Evolutionary conservation across 345 rosid genomes (phyloP).

Genomic region (Aquilaria yunnanensis): DNA sequence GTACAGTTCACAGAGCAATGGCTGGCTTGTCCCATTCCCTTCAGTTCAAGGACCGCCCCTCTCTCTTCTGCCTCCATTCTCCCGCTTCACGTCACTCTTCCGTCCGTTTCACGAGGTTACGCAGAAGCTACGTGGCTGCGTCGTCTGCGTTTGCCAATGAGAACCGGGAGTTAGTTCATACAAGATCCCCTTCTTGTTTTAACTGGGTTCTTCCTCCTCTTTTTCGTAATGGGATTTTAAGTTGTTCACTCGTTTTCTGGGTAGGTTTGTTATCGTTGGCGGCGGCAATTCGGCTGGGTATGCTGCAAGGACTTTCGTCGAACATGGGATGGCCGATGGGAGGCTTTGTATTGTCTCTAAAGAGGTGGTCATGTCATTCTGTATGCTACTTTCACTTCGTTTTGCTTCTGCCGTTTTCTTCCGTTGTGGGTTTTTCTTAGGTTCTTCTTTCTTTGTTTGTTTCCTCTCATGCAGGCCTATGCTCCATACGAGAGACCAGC

Average conservation of each 20-base stretch:
- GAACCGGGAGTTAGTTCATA: slow-evolving; percentile 65
- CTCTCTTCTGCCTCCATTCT: slow-evolving; percentile 47
- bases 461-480: slow-evolving; percentile 43
- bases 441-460: not conserved
- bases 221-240: not conserved
- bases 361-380: slow-evolving; percentile 46
- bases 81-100: slow-evolving; percentile 45
- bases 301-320: slow-evolving; percentile 92
- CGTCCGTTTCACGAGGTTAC: slow-evolving; percentile 31
- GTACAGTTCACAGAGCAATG: slow-evolving; percentile 53
- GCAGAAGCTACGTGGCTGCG: slow-evolving; percentile 50
- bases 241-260: slow-evolving; percentile 1
- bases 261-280: slow-evolving; percentile 80
- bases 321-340: slow-evolving; percentile 91
- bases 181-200: not conserved
- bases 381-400: slow-evolving; percentile 1
- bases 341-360: slow-evolving; percentile 81
- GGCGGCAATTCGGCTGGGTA: slow-evolving; percentile 99
- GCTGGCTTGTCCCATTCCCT: slow-evolving; percentile 43
- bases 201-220: not conserved
- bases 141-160: slow-evolving; percentile 64
- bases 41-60: slow-evolving; percentile 50
- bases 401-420: not conserved
- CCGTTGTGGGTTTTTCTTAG: not conserved
- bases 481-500: slow-evolving; percentile 99